Evolutionary conservation across 2,329 filamentous ascomycete species (phyloP).

Genomic region (Ceratocystis variospora): DNA sequence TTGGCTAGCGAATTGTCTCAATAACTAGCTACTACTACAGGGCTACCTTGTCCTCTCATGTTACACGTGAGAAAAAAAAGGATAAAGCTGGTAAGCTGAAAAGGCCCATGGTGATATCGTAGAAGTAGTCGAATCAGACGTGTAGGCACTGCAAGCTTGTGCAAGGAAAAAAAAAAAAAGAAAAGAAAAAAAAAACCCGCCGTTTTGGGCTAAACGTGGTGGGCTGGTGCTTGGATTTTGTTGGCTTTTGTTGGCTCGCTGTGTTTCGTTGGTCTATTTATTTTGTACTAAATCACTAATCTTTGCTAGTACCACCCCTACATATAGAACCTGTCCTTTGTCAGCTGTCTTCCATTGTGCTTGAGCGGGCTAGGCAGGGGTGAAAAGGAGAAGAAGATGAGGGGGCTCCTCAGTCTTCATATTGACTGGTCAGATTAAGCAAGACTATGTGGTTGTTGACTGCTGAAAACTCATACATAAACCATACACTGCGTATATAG

Average conservation of each 20-base stretch:
- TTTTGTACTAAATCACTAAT: background rate
- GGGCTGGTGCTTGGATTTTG: background rate
- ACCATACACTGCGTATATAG: background rate
- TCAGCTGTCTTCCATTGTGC: background rate
- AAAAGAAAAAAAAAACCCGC: no score
- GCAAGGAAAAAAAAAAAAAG: no score
- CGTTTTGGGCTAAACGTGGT: background rate
- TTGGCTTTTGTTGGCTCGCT: background rate
- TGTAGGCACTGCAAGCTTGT: background rate
- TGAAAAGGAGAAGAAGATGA: background rate
- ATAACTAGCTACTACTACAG: background rate
- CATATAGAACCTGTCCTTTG: background rate
- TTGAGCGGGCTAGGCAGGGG: background rate
- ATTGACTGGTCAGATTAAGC: background rate
- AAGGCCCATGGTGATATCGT: background rate
- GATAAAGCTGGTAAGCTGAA: background rate
- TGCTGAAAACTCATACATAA: conserved; percentile 7
- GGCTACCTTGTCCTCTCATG: background rate
- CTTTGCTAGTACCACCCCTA: conserved; percentile 1
- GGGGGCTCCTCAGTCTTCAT: background rate
- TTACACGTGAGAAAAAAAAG: background rate
- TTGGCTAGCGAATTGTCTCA: background rate
- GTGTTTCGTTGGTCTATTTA: background rate
- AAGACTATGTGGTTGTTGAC: background rate
- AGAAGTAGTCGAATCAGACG: background rate